Conservation (phyloP, 1,284 basidiomycete genomes). For the Sporisorium iseilematis-ciliati region DNA sequence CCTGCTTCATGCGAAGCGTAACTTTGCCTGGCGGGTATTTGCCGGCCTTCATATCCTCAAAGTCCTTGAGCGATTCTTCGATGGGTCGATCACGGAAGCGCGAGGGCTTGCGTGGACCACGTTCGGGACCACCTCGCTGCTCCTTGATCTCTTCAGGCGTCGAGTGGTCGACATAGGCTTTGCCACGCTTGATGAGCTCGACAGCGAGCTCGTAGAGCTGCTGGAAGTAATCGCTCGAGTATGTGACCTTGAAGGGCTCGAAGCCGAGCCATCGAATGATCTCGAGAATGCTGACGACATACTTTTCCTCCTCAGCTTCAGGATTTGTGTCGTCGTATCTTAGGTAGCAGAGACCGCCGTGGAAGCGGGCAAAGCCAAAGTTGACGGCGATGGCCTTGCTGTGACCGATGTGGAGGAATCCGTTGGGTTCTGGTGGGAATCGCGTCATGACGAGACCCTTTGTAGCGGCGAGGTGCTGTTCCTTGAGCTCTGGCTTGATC, state of each 20-base stretch:
- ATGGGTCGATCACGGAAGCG: conserved; percentile 85
- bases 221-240: conserved; percentile 97
- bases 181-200: conserved; percentile 89
- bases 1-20: conserved; percentile 97
- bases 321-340: conserved; percentile 99
- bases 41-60: conserved; percentile 92
- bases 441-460: conserved; percentile 90
- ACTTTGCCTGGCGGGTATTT: conserved; percentile 90
- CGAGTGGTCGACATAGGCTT: conserved; percentile 96
- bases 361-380: conserved; percentile 94
- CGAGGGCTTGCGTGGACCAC: conserved; percentile 87
- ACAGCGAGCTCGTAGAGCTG: conserved; percentile 88
- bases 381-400: conserved; percentile 99
- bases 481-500: conserved; percentile 80
- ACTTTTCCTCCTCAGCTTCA: conserved; percentile 93
- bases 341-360: conserved; percentile 90
- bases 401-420: conserved; percentile 92
- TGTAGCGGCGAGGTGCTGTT: conserved; percentile 84
- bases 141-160: conserved; percentile 92
- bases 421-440: conserved; percentile 99
- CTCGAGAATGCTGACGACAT: conserved; percentile 96
- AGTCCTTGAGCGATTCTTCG: conserved; percentile 86
- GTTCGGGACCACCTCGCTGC: conserved; percentile 84
- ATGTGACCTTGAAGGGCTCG: conserved; percentile 98
- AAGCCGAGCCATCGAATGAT: conserved; percentile 96